phyloP scores from a whole-genome alignment of 2,329 filamentous ascomycete genomes.

The Trichoderma koningii region DNA sequence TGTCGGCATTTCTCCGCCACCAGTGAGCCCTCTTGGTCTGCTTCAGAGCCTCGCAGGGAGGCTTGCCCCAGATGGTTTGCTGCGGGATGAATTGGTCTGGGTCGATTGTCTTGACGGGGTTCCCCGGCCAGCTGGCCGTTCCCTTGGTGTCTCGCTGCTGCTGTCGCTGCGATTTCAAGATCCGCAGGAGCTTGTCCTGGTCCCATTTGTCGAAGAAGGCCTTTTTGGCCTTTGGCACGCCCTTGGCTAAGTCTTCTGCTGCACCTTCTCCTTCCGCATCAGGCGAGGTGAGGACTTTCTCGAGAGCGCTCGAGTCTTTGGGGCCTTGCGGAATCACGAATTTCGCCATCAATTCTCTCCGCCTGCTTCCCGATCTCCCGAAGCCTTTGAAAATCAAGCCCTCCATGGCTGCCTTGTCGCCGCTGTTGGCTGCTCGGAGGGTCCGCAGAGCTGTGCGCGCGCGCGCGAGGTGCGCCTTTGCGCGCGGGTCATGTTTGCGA shows the following conservation, averaged over 20 bases:
- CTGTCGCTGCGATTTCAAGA: conserved; percentile 47
- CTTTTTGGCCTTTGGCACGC: conserved; percentile 29
- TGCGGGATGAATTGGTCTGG: conserved; percentile 44
- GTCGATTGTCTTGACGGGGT: conserved; percentile 37
- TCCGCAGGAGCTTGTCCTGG: conserved; percentile 45
- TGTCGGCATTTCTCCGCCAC: conserved; percentile 50
- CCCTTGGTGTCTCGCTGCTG: conserved; percentile 36
- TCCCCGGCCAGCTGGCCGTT: conserved; percentile 34
- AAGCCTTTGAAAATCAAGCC: conserved; percentile 53
- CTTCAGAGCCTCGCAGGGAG: conserved; percentile 43
- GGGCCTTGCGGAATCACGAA: conserved; percentile 45
- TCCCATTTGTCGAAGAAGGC: conserved; percentile 54
- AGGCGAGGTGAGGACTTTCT: conserved; percentile 35
- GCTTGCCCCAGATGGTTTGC: conserved; percentile 54
- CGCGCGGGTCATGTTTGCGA: conserved; percentile 35
- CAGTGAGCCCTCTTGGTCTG: conserved; percentile 50
- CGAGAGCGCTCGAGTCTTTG: conserved; percentile 45
- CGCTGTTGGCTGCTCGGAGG: conserved; percentile 56
- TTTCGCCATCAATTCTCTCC: conserved; percentile 50
- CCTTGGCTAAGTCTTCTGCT: not conserved
- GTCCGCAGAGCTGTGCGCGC: conserved; percentile 49
- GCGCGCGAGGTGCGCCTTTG: conserved; percentile 41
- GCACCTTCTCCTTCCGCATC: not conserved
- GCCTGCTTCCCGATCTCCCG: conserved; percentile 54
- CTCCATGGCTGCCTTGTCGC: conserved; percentile 50